Evolutionary conservation across 148 eudicot genomes (phyloP).

Genomic region (Rhododendron simsii): DNA sequence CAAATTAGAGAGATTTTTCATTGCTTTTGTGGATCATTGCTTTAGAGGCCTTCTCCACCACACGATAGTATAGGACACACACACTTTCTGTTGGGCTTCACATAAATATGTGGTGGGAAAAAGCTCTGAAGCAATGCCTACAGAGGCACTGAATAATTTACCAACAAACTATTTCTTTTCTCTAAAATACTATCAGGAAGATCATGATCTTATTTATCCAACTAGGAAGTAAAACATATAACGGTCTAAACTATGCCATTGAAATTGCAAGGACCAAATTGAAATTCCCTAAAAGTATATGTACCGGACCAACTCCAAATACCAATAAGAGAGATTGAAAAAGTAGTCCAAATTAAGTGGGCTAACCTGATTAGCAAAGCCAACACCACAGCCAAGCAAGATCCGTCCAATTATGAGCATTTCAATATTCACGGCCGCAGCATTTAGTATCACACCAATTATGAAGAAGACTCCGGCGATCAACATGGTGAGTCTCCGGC

Average conservation of each 20-base stretch:
- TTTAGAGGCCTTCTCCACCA: too few species aligned
- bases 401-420: constrained; percentile 91
- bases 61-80: too few species aligned
- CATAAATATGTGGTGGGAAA: too few species aligned
- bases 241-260: not conserved
- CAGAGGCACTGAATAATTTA: too few species aligned
- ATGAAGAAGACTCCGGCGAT: constrained; percentile 79
- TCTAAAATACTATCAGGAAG: too few species aligned
- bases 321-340: not conserved
- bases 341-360: not conserved
- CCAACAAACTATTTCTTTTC: too few species aligned
- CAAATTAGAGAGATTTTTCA: too few species aligned
- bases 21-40: too few species aligned
- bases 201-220: too few species aligned
- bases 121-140: too few species aligned
- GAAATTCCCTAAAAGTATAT: not conserved
- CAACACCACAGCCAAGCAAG: constrained; percentile 91
- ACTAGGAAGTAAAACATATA: too few species aligned
- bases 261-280: not conserved
- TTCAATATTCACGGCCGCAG: constrained; percentile 67
- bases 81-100: too few species aligned
- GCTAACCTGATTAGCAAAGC: constrained; percentile 92
- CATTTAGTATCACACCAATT: constrained; percentile 61
- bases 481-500: constrained; percentile 71
- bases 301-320: not conserved